phyloP scores from a whole-genome alignment of 495 filamentous ascomycete genomes.

The Talaromyces proteolyticus region DNA sequence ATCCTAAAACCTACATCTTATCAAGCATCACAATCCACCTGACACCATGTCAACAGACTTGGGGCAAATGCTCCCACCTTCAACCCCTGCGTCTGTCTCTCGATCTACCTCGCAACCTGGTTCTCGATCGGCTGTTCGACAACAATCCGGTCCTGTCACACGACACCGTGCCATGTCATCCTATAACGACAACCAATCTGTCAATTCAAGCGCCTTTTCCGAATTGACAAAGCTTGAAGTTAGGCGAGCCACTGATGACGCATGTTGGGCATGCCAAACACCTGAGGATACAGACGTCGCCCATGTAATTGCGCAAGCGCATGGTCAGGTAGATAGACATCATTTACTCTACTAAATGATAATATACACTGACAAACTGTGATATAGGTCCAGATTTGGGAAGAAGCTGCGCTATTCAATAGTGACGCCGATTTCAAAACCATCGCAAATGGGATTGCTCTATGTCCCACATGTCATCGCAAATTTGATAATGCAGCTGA shows the following conservation, averaged over 20 bases:
- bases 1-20: neutral
- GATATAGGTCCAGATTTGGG: neutral
- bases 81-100: no score
- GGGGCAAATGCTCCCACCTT: no score
- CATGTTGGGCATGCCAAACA: conserved; percentile 7
- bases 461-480: conserved; percentile 8
- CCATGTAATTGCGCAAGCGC: conserved; percentile 2
- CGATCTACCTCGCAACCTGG: neutral
- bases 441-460: conserved; percentile 5
- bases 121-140: neutral
- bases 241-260: neutral
- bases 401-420: neutral
- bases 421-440: neutral
- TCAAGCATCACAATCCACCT: no score
- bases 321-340: conserved; percentile 2
- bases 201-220: conserved; percentile 2
- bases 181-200: neutral
- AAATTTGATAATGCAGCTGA: conserved; percentile 5
- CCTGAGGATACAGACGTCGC: conserved; percentile 1
- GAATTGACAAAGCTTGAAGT: conserved; percentile 5
- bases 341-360: neutral
- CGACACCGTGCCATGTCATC: neutral
- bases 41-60: neutral
- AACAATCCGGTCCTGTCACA: conserved; percentile 1
- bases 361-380: neutral